Percentiles rank a stretch among this genome's conserved stretches.
phyloP scores from a whole-genome alignment of 345 rosid genomes.

The Triadica sebifera region DNA sequence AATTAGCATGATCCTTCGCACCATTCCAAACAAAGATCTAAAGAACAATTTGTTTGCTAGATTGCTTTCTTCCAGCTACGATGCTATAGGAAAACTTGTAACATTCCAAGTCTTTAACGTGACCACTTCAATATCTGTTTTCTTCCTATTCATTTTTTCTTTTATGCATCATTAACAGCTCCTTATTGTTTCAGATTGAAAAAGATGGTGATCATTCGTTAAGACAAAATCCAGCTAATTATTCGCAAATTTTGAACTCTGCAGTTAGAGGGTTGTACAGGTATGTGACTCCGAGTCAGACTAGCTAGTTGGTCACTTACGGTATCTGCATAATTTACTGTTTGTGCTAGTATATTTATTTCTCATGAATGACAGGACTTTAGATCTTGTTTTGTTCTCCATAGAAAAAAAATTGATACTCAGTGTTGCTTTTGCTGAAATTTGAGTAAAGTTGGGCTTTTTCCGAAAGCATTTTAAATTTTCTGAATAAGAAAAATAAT shows the following conservation, averaged over 20 bases:
- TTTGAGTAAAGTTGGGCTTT: neutral
- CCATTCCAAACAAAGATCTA: slow-evolving; percentile 65
- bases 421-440: neutral
- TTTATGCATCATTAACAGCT: slow-evolving; percentile 6
- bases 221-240: slow-evolving; percentile 67
- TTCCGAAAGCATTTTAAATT: neutral
- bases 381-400: neutral
- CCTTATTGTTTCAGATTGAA: slow-evolving; percentile 55
- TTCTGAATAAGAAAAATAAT: neutral
- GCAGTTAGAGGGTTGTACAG: slow-evolving; percentile 84
- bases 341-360: neutral
- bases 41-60: slow-evolving; percentile 70
- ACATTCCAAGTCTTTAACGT: slow-evolving; percentile 31
- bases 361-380: neutral
- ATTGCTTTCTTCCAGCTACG: slow-evolving; percentile 85
- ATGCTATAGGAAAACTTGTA: slow-evolving; percentile 78
- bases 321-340: slow-evolving; percentile 7
- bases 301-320: slow-evolving; percentile 13
- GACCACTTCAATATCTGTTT: neutral
- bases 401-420: neutral
- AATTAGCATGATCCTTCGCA: slow-evolving; percentile 62
- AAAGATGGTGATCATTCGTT: slow-evolving; percentile 50
- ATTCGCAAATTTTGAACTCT: slow-evolving; percentile 56
- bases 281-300: slow-evolving; percentile 37
- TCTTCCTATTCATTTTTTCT: neutral